A percentile compares a stretch with the other conserved stretches of the same genome.
These are phyloP conservation scores for Zalerion maritima DNA, from an alignment of 495 filamentous ascomycete genomes.

Conservation along the genomic window DNA sequence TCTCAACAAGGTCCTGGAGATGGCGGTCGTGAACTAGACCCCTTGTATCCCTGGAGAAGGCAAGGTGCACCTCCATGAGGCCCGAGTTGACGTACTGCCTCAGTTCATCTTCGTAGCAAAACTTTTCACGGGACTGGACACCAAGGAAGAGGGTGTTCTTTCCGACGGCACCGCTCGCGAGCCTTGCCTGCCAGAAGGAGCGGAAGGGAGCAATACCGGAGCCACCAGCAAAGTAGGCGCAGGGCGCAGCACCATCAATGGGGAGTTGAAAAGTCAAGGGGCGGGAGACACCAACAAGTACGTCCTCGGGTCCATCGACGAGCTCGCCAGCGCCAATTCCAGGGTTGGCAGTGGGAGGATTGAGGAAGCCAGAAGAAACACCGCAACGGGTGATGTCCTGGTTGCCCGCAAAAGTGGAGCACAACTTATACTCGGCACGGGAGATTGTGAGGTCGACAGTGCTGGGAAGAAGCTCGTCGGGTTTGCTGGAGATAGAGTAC, in stretches of 20 bases:
- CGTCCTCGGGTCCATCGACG: slow-evolving; percentile 21
- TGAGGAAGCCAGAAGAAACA: slow-evolving; percentile 35
- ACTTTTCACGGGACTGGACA: slow-evolving; percentile 34
- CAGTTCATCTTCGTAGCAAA: slow-evolving; percentile 36
- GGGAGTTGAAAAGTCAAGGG: slow-evolving; percentile 37
- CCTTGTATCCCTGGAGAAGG: slow-evolving; percentile 31
- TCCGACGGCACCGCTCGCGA: slow-evolving; percentile 20
- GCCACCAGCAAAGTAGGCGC: slow-evolving; percentile 36
- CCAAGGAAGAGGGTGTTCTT: slow-evolving; percentile 35
- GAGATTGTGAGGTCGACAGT: slow-evolving; percentile 32
- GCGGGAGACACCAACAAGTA: slow-evolving; percentile 32
- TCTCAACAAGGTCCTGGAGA: slow-evolving; percentile 26
- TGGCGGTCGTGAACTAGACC: slow-evolving; percentile 29
- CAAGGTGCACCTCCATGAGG: slow-evolving; percentile 33
- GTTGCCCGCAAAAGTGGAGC: slow-evolving; percentile 21
- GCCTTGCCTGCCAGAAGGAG: slow-evolving; percentile 33
- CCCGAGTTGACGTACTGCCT: slow-evolving; percentile 29
- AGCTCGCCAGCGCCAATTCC: slow-evolving; percentile 12
- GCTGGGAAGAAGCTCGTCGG: slow-evolving; percentile 31
- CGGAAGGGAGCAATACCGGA: slow-evolving; percentile 37
- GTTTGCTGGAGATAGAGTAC: slow-evolving; percentile 33
- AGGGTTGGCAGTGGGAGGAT: slow-evolving; percentile 23
- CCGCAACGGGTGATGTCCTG: slow-evolving; percentile 20
- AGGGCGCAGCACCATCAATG: slow-evolving; percentile 27
- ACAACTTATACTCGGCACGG: slow-evolving; percentile 31